phyloP scores from a whole-genome alignment of 1,284 basidiomycete genomes.

The Leccinum griseonigrum region DNA sequence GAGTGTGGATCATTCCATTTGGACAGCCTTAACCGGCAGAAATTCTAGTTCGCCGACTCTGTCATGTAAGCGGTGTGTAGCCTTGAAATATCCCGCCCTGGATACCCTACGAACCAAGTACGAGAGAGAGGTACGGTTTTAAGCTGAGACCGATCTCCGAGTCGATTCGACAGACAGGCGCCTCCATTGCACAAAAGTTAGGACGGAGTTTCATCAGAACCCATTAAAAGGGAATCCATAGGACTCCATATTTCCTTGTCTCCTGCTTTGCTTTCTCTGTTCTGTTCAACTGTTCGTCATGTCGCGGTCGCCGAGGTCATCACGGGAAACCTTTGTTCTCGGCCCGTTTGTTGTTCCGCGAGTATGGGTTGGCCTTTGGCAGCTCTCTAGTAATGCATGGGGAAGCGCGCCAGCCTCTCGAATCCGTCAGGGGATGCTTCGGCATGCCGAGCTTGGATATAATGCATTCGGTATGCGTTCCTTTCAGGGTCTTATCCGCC shows the following conservation, averaged over 20 bases:
- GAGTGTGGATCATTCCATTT: constrained; percentile 23
- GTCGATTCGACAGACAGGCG: constrained; percentile 1
- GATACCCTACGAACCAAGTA: not conserved
- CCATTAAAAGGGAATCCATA: constrained; percentile 21
- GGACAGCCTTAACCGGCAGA: constrained; percentile 20
- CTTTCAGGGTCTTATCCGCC: not conserved
- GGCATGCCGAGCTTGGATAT: constrained; percentile 63
- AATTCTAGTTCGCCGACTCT: constrained; percentile 9
- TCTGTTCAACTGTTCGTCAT: constrained; percentile 15
- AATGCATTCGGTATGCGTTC: constrained; percentile 64
- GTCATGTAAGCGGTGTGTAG: not conserved
- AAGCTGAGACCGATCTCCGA: constrained; percentile 10
- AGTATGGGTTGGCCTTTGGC: constrained; percentile 78
- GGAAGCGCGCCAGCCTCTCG: constrained; percentile 66
- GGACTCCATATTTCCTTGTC: constrained; percentile 3
- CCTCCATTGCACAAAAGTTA: constrained; percentile 12
- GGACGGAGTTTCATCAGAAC: constrained; percentile 34
- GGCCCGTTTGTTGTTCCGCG: constrained; percentile 63
- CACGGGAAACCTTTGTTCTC: constrained; percentile 53
- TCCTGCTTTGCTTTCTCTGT: constrained; percentile 7
- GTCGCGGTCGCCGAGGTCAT: constrained; percentile 15
- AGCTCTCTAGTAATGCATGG: constrained; percentile 80
- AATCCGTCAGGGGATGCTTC: constrained; percentile 65
- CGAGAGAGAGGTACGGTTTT: constrained; percentile 8
- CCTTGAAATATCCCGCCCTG: not conserved